A percentile compares a stretch with the other conserved stretches of the same genome.
phyloP scores from a whole-genome alignment of 306 rosid species.

The Quercus berberidifolia region DNA sequence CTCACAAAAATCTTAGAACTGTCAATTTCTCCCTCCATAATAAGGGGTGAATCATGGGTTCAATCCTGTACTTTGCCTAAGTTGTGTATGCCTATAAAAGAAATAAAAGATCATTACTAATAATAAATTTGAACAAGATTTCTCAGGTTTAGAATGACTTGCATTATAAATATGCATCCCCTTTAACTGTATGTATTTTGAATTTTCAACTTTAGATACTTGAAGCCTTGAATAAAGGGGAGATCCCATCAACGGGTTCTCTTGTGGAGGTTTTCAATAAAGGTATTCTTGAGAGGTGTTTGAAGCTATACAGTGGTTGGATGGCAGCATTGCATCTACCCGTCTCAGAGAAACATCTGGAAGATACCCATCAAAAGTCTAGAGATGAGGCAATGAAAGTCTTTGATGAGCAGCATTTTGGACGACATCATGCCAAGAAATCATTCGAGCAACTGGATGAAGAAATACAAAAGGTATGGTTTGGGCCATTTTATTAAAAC shows the following conservation, averaged over 20 bases:
- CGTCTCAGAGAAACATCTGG: slow-evolving; percentile 50
- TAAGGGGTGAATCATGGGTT: background rate
- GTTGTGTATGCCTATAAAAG: background rate
- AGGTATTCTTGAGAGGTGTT: slow-evolving; percentile 86
- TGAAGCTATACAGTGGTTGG: slow-evolving; percentile 60
- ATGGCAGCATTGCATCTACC: slow-evolving; percentile 64
- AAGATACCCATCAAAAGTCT: slow-evolving; percentile 53
- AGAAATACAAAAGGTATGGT: slow-evolving; percentile 66
- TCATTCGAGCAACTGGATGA: slow-evolving; percentile 73
- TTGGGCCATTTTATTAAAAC: background rate
- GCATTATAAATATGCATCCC: background rate
- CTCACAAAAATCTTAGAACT: background rate
- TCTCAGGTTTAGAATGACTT: background rate
- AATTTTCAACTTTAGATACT: slow-evolving; percentile 58
- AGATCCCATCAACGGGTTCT: slow-evolving; percentile 97
- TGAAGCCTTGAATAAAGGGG: slow-evolving; percentile 97
- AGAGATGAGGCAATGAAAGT: slow-evolving; percentile 50
- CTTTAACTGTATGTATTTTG: slow-evolving; percentile 13
- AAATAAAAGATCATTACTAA: background rate
- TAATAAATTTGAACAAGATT: background rate
- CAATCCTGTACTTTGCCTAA: background rate
- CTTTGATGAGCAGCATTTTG: slow-evolving; percentile 88
- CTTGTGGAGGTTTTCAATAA: slow-evolving; percentile 94
- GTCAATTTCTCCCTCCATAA: background rate
- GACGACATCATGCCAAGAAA: slow-evolving; percentile 87